Base-by-base conservation (phyloP, 805 yeast species). In the Nakazawaea anatomiae region DNA sequence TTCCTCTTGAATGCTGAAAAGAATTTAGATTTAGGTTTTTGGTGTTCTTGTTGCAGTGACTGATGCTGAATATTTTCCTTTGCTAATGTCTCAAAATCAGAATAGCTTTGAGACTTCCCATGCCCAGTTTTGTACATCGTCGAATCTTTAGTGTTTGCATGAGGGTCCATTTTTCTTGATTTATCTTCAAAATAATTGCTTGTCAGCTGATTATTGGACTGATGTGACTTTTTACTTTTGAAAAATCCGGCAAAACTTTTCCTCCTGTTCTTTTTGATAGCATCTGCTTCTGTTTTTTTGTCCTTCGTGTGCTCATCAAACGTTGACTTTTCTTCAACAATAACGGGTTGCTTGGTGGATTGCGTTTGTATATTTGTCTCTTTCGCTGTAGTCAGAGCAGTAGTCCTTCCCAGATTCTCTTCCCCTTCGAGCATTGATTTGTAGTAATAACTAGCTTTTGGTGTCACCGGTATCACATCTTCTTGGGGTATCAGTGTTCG, bases 211-310 rank as follows among this genome's bases (percentile, higher is more conserved):
- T 44, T 39, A 34, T 12, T 32, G 6, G 51, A 38, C 5, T 47
- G 39, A 4, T 32, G 32, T 4, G 47, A 27, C 28, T 40, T 53
- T 43, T 55, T 54, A 40, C 51, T 57, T 30, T 57, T 61, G 50
- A 68, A 66, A 12, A 53, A 47, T 5, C 51, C 51, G 6, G 44
- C 46, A 30, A 34, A 68, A 52, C 42, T 60, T 58, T 30, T 60
- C 55, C 48, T 56, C 57, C 48, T 53, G 30, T 39, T 47, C 31
- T 51, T 40, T 40, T 51, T 47, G 5, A 28, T n/a, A 7, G 39
- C 44, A 6, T 36, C 42, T 8, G 31, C 28, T 7, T 35, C 32
- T 6, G 12, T n/a, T n/a, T 10, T 27, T 39, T 18, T 18, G 25
- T 18, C 25, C 25, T 18, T 18, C 25, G 25, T 18, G 25, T 18